Conservation (phyloP, 208 protist genomes). For the Acanthamoeba healyi region DNA sequence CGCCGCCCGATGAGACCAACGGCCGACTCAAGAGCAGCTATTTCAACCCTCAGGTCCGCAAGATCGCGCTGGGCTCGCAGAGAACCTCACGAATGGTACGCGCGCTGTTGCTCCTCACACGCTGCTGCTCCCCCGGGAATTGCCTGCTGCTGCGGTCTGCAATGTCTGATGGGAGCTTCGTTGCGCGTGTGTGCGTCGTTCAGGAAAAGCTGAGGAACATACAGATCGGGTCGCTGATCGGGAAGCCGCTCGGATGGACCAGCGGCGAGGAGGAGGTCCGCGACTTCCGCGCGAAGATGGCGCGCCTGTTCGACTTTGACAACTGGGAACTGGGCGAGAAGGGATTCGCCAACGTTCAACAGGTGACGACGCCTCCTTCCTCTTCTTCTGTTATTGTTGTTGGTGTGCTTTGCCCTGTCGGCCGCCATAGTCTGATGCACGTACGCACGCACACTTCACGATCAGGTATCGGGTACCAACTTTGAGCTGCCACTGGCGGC, state of each 20-base stretch:
- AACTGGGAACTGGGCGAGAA: constrained; percentile 6
- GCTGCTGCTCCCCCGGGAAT: too few species aligned
- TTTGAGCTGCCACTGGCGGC: not conserved
- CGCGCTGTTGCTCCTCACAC: too few species aligned
- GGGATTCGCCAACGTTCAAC: not conserved
- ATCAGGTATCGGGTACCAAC: not conserved
- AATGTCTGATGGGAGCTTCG: not conserved
- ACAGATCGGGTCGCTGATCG: constrained; percentile 26
- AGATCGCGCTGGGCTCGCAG: constrained; percentile 5
- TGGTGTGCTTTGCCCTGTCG: too few species aligned
- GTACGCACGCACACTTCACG: too few species aligned
- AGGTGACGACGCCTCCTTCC: too few species aligned
- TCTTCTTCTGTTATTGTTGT: too few species aligned
- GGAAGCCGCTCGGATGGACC: constrained; percentile 15
- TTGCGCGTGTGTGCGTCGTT: too few species aligned
- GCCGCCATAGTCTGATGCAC: too few species aligned
- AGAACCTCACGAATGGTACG: not conserved
- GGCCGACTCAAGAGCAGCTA: not conserved
- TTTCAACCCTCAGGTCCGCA: not conserved
- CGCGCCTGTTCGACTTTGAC: not conserved
- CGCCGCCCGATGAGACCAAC: not conserved
- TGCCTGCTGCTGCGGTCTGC: too few species aligned
- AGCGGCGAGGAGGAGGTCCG: not conserved
- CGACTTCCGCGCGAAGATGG: constrained; percentile 31
- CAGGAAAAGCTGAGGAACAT: constrained; percentile 41